Base-by-base conservation (phyloP, 2,329 filamentous ascomycete species). In the Chaetomium sp. region DNA sequence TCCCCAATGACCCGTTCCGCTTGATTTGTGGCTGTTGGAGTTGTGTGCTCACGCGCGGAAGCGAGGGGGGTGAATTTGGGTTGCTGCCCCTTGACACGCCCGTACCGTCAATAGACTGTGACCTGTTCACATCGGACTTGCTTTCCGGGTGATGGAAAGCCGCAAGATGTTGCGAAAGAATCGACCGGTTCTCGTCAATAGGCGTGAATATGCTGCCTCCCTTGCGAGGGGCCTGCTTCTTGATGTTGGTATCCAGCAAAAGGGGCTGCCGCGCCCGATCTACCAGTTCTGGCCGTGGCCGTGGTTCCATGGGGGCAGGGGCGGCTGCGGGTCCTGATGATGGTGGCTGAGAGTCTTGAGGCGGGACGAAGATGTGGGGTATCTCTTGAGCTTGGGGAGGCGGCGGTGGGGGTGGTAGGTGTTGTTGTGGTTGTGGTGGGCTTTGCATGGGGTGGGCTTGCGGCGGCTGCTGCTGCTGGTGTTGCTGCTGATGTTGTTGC, bases 141-240 rank as follows among this genome's bases (percentile, higher is more conserved):
- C 42, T 70, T 49, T 84, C 82, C 2, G 80, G 77, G 7, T 82
- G 77, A 8, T 82, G 78, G 62, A 88, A 86, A 1, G 81, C 81
- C 12, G 83, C 85, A 60, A 88, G 85, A 69, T 96, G 91, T 61
- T 92, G 89, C 10, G 89, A 90, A 44, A 96, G 74, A 56, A 96
- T 86, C 1, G 91, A 96, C 49, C 89, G 82, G 64, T 88, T 91
- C 68, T 96, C 91, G 65, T 97, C 94, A 60, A 99, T 95, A 0
- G 94, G 94, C 0, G 94, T 99, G 68, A 97, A 97, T 57, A 99
- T 97, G 70, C 91, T 96, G 68, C 91, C 87, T 27, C 87, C 86
- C 69, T 91, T 91, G 37, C 88, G 85, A 65, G 86, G 88, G 2
- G 87, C 85, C 60, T 88, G 74, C 62, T 81, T 83, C 70, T 81